A percentile compares a stretch with the other conserved stretches of the same genome.
phyloP scores from a whole-genome alignment of 1,284 basidiomycete species.

The Rhodotorula mucilaginosa region DNA sequence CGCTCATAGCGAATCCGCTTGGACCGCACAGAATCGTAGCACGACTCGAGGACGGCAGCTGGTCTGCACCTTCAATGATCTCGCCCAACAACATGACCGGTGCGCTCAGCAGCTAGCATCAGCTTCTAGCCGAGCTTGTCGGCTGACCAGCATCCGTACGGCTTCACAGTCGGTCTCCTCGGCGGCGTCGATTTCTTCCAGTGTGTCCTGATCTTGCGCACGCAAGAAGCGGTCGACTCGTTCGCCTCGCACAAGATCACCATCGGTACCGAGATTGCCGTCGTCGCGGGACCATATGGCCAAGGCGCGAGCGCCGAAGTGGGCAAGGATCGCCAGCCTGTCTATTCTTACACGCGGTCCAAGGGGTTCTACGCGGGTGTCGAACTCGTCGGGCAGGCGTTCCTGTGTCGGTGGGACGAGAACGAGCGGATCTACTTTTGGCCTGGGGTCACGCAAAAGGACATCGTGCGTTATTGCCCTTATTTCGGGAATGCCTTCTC shows the following conservation, averaged over 20 bases:
- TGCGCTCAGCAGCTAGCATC: background rate
- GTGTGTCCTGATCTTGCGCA: conserved; percentile 52
- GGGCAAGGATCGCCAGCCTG: conserved; percentile 52
- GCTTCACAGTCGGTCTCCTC: conserved; percentile 47
- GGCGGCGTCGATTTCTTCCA: conserved; percentile 54
- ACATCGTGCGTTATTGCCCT: conserved; percentile 48
- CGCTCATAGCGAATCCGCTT: background rate
- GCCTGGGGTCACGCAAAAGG: conserved; percentile 51
- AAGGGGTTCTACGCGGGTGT: conserved; percentile 51
- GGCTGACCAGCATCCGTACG: no score
- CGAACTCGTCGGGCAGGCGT: conserved; percentile 54
- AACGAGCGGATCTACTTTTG: conserved; percentile 45
- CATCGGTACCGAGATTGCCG: conserved; percentile 54
- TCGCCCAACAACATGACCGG: conserved; percentile 54
- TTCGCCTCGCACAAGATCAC: conserved; percentile 56
- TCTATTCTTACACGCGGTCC: conserved; percentile 50
- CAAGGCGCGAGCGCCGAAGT: conserved; percentile 53
- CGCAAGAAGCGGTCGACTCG: conserved; percentile 53
- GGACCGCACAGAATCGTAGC: conserved; percentile 54
- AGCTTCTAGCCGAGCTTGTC: no score
- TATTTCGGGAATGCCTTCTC: no score
- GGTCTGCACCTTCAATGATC: conserved; percentile 56
- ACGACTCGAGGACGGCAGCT: conserved; percentile 52
- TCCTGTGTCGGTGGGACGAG: conserved; percentile 37
- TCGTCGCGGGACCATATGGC: conserved; percentile 57